Percentiles rank a stretch among this genome's conserved stretches.
These are phyloP conservation scores for Cytospora mali DNA, from an alignment of 2,329 filamentous ascomycete genomes.

Conservation along the genomic window DNA sequence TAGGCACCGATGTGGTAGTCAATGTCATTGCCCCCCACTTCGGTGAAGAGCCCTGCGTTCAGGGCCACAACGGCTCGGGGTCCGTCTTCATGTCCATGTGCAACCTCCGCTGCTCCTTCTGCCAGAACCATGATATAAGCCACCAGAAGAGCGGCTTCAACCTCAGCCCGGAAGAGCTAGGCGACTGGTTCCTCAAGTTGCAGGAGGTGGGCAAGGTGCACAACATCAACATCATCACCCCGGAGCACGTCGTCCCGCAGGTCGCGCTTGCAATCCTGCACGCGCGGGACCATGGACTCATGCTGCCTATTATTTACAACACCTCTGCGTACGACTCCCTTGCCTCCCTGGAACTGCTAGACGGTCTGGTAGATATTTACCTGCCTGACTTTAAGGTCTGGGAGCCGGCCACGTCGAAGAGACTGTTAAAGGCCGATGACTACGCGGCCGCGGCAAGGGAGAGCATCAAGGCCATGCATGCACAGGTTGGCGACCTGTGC, in stretches of 20 bases:
- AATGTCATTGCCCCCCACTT: conserved; percentile 87
- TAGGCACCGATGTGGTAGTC: conserved; percentile 76
- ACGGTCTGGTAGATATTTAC: conserved; percentile 83
- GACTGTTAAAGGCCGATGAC: conserved; percentile 77
- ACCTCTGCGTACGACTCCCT: conserved; percentile 80
- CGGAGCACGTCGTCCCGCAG: conserved; percentile 85
- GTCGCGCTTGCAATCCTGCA: conserved; percentile 76
- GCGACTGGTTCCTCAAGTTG: conserved; percentile 78
- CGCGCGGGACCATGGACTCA: conserved; percentile 69
- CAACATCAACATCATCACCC: conserved; percentile 87
- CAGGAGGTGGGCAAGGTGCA: conserved; percentile 80
- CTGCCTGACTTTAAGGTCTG: conserved; percentile 89
- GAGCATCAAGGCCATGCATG: conserved; percentile 78
- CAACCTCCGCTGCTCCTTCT: conserved; percentile 73
- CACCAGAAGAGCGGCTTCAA: conserved; percentile 82
- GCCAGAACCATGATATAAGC: conserved; percentile 82
- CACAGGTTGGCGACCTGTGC: conserved; percentile 79
- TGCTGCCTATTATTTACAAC: conserved; percentile 80
- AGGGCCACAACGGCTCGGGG: conserved; percentile 79
- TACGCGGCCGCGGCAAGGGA: conserved; percentile 73
- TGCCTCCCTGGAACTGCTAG: conserved; percentile 70
- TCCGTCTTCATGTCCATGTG: conserved; percentile 77
- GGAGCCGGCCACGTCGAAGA: conserved; percentile 65
- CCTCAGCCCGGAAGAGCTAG: conserved; percentile 76
- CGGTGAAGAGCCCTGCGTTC: conserved; percentile 81